Evolutionary conservation across 768 basidiomycete species (phyloP), one percentile per base, ranked within the genome.

Genomic region (Asterophora lycoperdoides): DNA sequence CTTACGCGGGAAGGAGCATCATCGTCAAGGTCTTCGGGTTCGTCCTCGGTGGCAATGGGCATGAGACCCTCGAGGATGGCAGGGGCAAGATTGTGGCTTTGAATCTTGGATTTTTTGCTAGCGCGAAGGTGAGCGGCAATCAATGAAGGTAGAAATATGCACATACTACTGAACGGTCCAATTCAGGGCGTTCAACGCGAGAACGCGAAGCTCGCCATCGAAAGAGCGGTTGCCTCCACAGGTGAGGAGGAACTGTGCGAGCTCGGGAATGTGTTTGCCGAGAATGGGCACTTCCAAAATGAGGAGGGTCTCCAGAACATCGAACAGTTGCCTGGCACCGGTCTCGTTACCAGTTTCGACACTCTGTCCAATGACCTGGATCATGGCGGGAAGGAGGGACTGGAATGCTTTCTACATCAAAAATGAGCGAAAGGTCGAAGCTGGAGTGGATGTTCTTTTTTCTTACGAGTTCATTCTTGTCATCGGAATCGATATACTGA

Each of bases 131-230:
- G 44, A 36, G 42, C 34, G 18, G 19, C 47, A 44, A 15, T 36
- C n/a, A 15, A 15, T 20, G 15, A n/a, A 5, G 8, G 30, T 33
- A 41, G 10, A 26, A 30, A 38, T 10, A 26, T 15, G 3, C 1
- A 70, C 86, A 59, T 60, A 85, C 93, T 98, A 98, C 75, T 94
- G 88, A 46, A 98, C 86, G 7, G 93, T 92, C 94, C 94, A 98
- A 62, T 92, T 89, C 8, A 99, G 80, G 6, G 90, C 88, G 60
- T 97, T 98, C 33, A 99, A 78, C 8, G 89, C 84, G 57, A 96
- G 85, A 51, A 93, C 80, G 49, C 96, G 87, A 50, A 96, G 80
- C 44, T 89, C 92, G 41, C 71, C 67, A 38, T 90, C 89, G 59
- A 85, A 83, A 9, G 71, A 68, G 54, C 77, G 78, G 73, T 95